phyloP scores from a whole-genome alignment of 345 rosid genomes.

The Crucihimalaya himalaica region DNA sequence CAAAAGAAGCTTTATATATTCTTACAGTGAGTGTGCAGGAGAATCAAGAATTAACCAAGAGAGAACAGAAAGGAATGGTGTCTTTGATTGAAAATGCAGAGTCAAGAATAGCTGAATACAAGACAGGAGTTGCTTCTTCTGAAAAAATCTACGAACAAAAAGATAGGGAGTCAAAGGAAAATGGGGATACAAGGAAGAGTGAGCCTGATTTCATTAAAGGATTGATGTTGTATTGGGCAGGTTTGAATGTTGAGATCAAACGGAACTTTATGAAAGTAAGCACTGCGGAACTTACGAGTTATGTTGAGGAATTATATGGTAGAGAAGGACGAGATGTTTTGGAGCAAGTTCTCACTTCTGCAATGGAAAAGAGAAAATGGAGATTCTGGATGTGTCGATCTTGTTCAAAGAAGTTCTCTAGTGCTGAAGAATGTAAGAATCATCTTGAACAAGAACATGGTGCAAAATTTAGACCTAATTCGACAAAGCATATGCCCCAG shows the following conservation, averaged over 20 bases:
- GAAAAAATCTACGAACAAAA: not conserved
- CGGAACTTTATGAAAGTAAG: constrained; percentile 12
- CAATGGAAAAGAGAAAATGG: not conserved
- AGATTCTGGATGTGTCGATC: constrained; percentile 19
- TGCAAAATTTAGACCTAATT: not conserved
- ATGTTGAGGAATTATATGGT: not conserved
- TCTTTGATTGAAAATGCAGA: not conserved
- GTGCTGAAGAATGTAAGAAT: not conserved
- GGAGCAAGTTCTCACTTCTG: not conserved
- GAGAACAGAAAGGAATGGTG: not conserved
- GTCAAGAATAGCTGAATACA: constrained; percentile 2
- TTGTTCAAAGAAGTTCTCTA: constrained; percentile 2
- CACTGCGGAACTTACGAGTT: not conserved
- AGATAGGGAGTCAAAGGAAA: not conserved
- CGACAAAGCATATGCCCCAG: not conserved
- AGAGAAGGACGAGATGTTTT: constrained; percentile 5
- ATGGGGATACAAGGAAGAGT: not conserved
- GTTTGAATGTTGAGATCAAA: constrained; percentile 1
- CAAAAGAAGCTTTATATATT: not conserved
- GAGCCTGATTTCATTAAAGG: not conserved
- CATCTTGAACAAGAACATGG: constrained; percentile 10
- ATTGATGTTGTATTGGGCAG: constrained; percentile 4
- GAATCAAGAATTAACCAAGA: not conserved
- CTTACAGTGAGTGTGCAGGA: too few relatives aligned
- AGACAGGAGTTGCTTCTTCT: not conserved